phyloP scores from a whole-genome alignment of 2,329 filamentous ascomycete genomes.

The Diaporthe citrichinensis region DNA sequence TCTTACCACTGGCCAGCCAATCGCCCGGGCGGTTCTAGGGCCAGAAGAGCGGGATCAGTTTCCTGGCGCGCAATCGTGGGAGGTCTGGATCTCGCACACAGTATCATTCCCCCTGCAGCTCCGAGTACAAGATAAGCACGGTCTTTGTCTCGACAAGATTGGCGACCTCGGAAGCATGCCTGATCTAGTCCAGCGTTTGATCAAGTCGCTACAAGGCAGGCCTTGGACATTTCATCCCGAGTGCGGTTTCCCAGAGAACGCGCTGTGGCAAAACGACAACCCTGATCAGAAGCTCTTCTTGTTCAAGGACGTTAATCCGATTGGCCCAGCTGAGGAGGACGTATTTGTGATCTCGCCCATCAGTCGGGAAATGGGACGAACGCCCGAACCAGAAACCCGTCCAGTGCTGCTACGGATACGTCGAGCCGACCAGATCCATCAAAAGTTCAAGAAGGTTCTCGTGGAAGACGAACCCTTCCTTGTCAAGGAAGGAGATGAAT shows the following conservation, averaged over 20 bases:
- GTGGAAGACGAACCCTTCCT: neutral
- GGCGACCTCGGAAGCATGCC: neutral
- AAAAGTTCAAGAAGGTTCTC: conserved; percentile 8
- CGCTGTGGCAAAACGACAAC: conserved; percentile 44
- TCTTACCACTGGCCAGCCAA: conserved; percentile 39
- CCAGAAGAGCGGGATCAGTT: neutral
- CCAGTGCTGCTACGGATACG: conserved; percentile 36
- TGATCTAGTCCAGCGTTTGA: neutral
- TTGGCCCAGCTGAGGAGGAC: conserved; percentile 45
- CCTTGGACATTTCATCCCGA: conserved; percentile 38
- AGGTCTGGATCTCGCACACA: conserved; percentile 27
- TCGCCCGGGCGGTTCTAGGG: conserved; percentile 41
- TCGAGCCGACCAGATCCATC: conserved; percentile 31
- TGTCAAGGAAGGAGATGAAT: neutral
- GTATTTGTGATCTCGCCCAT: conserved; percentile 48
- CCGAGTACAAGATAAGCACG: neutral
- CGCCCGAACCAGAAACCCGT: conserved; percentile 25
- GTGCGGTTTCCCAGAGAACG: conserved; percentile 51
- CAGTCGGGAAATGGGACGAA: conserved; percentile 40
- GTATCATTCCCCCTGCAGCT: conserved; percentile 8
- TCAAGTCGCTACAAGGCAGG: conserved; percentile 5
- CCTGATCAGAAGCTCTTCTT: conserved; percentile 43
- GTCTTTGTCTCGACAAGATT: neutral
- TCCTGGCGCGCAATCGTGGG: conserved; percentile 31
- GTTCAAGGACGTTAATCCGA: conserved; percentile 50